phyloP scores from a whole-genome alignment of 768 basidiomycete species.

The Rhizopogon vesiculosus region DNA sequence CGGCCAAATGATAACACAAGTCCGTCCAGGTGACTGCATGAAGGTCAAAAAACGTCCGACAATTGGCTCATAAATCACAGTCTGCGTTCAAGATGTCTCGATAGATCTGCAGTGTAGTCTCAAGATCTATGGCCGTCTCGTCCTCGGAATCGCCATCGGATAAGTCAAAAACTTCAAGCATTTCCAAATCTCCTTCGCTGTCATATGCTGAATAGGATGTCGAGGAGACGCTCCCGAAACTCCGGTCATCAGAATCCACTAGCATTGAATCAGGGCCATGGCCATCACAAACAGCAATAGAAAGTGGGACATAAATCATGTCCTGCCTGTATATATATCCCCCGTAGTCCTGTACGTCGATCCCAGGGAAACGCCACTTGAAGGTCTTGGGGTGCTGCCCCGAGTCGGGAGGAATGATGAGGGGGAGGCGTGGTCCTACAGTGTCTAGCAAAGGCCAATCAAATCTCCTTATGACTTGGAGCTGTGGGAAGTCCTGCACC shows the following conservation, averaged over 20 bases:
- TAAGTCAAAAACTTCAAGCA: neutral
- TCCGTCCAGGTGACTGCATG: no score
- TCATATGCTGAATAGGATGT: slow-evolving; percentile 4
- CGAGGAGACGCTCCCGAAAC: neutral
- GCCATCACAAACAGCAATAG: neutral
- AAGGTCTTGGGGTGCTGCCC: neutral
- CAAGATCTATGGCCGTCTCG: neutral
- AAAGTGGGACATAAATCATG: slow-evolving; percentile 1
- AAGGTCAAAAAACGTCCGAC: no score
- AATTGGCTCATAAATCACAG: neutral
- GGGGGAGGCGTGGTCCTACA: neutral
- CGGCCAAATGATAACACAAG: neutral
- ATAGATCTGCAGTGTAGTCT: neutral
- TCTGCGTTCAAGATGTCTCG: neutral
- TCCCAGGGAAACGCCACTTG: neutral
- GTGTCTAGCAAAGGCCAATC: neutral
- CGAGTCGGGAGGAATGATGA: neutral
- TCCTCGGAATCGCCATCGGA: neutral
- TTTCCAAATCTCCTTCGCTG: slow-evolving; percentile 4
- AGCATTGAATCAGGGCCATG: neutral
- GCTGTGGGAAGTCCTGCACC: neutral
- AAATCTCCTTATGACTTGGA: neutral
- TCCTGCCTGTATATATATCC: slow-evolving; percentile 2
- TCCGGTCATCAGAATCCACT: neutral
- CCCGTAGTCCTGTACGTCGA: neutral